A percentile compares a stretch with the other conserved stretches of the same genome.
phyloP scores from a whole-genome alignment of 306 rosid genomes.

The Glycyrrhiza uralensis region DNA sequence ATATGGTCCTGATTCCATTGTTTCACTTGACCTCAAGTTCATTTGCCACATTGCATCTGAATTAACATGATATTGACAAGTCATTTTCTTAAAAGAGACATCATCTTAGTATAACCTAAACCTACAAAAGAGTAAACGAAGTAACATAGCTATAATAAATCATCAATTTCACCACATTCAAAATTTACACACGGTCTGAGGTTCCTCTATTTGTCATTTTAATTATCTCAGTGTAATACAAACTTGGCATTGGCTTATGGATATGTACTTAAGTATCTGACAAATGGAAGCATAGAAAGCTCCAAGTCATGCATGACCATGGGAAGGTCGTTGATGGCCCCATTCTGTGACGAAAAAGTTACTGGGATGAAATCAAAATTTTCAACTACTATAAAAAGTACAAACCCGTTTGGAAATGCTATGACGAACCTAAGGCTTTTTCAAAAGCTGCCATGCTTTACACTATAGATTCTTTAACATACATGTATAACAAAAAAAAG shows the following conservation, averaged over 20 bases:
- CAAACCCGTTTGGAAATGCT: conserved; percentile 2
- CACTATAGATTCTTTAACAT: neutral
- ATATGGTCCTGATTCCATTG: conserved; percentile 84
- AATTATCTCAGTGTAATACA: neutral
- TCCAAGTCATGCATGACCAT: conserved; percentile 9
- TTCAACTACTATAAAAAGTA: neutral
- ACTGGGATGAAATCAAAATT: conserved; percentile 4
- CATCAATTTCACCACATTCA: conserved; percentile 6
- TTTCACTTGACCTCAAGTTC: conserved; percentile 83
- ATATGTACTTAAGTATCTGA: conserved; percentile 11
- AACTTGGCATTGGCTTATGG: neutral
- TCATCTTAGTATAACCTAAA: neutral
- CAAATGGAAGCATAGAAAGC: conserved; percentile 9
- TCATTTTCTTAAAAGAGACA: conserved; percentile 18
- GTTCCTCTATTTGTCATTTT: conserved; percentile 1
- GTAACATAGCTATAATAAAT: neutral
- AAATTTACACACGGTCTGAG: neutral
- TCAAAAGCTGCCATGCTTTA: conserved; percentile 16
- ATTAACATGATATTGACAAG: conserved; percentile 30
- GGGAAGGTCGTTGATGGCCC: conserved; percentile 3
- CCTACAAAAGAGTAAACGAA: conserved; percentile 4
- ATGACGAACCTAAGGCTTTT: conserved; percentile 15
- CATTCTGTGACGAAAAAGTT: conserved; percentile 9
- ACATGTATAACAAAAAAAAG: neutral
- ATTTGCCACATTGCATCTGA: conserved; percentile 96